A percentile compares a stretch with the other conserved stretches of the same genome.
Evolutionary conservation across 805 yeast species (phyloP).

Genomic region (Nakazawaea pomicola): DNA sequence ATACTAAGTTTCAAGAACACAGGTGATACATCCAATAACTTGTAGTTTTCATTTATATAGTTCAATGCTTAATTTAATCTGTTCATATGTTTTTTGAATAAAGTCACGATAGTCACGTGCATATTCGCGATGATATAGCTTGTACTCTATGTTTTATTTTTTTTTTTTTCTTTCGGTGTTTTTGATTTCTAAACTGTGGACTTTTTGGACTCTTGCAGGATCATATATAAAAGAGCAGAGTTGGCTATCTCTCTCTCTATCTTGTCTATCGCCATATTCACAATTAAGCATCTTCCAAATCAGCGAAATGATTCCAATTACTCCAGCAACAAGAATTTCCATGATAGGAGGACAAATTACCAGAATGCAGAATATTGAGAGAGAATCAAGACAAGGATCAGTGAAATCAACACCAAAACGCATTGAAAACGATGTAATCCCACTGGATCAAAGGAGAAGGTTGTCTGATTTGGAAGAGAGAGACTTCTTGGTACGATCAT

Average conservation of each 20-base stretch:
- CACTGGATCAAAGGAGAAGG: conserved; percentile 2
- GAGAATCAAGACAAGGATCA: neutral
- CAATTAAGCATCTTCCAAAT: neutral
- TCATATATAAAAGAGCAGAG: neutral
- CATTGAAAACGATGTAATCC: no score
- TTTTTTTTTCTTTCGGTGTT: no score
- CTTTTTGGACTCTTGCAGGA: no score
- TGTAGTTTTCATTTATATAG: neutral
- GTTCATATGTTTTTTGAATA: neutral
- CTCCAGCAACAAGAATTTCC: conserved; percentile 7
- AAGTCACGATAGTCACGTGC: neutral
- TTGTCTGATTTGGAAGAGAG: neutral
- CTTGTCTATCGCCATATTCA: neutral
- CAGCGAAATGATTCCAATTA: conserved; percentile 3
- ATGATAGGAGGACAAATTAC: conserved; percentile 3
- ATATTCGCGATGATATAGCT: neutral
- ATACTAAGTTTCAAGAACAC: neutral
- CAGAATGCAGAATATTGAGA: conserved; percentile 2
- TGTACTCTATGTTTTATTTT: no score
- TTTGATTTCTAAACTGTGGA: no score
- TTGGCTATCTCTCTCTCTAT: no score
- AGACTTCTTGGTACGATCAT: neutral
- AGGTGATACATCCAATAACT: neutral
- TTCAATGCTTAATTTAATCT: neutral
- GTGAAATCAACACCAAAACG: neutral